Base-by-base conservation (phyloP, 257 asterid genomes). In the Ilex asprella region DNA sequence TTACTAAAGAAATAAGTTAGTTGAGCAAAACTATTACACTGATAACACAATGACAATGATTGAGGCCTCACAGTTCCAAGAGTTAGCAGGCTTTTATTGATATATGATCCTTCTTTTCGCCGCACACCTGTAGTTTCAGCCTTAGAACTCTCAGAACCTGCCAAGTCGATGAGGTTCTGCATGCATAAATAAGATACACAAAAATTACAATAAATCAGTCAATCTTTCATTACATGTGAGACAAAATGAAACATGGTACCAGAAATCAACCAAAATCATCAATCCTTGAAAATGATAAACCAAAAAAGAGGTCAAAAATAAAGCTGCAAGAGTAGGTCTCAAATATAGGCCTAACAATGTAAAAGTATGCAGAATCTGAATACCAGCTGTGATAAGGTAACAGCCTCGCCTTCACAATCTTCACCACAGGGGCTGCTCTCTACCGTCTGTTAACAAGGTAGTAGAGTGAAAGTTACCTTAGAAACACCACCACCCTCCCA, bases 121-220 rank as follows among this genome's bases (percentile, higher is more conserved):
- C 97, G 94, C 66, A 89, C 56, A 63, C 99, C 99, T 12, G 85
- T 86, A 63, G 99, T 90, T 79, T 84, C 97, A 49, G 78, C 97
- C 82, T 66, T 93, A 66, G 97, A 93, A 81, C 97, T 93, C 84
- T 93, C 99, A 64, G 99, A 93, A 76, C 99, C 99, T 51, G 99
- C 99, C 89, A 90, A 79, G 83, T 93, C 99, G 81, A 93, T 93
- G 68, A 89, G 94, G 82, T 93, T 91, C 99, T 93, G 88, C 89
- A 82, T 73, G 76, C 30, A 76, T 50, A 71, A 49, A 67, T 62
- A 75, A 47, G 55, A 63, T 31, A 64, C 56, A 49, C 60, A 63
- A 32, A 29, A 60, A 16, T 61, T 71, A 29, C 70, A 61, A 16
- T 54, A 50, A 64, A 35, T 35, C 41, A 35, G 8, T 7, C 41